Percentiles rank a stretch among this genome's conserved stretches.
These are phyloP conservation scores for Solanum stenotomum DNA, from an alignment of 257 asterid genomes.

Conservation along the genomic window DNA sequence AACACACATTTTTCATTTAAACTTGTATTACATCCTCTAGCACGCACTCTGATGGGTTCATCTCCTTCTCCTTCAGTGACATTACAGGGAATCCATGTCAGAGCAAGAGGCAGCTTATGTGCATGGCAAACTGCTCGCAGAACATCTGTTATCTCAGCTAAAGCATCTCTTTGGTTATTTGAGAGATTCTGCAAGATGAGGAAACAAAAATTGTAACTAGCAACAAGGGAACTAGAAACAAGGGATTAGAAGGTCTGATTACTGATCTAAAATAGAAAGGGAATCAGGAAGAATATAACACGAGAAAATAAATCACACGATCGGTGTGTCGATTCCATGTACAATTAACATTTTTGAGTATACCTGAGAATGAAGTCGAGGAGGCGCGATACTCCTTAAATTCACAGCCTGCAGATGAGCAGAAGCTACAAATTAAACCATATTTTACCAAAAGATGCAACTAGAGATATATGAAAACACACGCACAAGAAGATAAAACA, in stretches of 20 bases:
- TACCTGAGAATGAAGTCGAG: slow-evolving; percentile 57
- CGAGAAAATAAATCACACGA: background rate
- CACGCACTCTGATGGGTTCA: background rate
- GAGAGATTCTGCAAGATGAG: slow-evolving; percentile 53
- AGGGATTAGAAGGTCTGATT: background rate
- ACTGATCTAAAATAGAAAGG: background rate
- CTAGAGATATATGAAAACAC: background rate
- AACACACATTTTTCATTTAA: slow-evolving; percentile 31
- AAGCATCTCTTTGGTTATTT: slow-evolving; percentile 56
- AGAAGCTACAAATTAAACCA: background rate
- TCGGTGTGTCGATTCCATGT: background rate
- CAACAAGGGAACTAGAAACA: background rate
- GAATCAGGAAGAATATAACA: background rate
- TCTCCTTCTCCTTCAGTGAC: slow-evolving; percentile 15
- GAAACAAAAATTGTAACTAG: background rate
- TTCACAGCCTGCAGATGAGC: slow-evolving; percentile 64
- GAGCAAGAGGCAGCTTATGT: slow-evolving; percentile 85
- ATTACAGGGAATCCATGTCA: slow-evolving; percentile 84
- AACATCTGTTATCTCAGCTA: slow-evolving; percentile 80
- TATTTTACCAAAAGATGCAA: background rate
- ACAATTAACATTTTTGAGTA: background rate
- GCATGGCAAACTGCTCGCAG: slow-evolving; percentile 74
- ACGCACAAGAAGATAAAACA: background rate
- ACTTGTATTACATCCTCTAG: slow-evolving; percentile 8
- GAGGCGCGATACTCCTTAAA: slow-evolving; percentile 53